These are phyloP conservation scores for Russula vinacea DNA, from an alignment of 768 basidiomycete genomes.

Conservation along the genomic window DNA sequence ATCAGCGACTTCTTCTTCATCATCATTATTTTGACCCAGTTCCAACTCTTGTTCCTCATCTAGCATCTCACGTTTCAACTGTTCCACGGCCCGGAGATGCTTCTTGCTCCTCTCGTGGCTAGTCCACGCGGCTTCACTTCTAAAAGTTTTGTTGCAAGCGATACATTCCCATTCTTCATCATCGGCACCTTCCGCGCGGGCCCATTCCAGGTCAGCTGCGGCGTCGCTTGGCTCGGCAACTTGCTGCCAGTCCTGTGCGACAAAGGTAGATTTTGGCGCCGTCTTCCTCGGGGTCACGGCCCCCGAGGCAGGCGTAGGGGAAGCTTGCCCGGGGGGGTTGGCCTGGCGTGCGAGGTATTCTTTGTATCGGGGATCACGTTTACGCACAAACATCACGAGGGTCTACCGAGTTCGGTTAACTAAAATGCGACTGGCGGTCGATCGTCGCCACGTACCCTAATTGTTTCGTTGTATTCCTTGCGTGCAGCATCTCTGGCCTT, in stretches of 20 bases:
- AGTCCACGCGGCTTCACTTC: constrained; percentile 90
- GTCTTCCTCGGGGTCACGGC: constrained; percentile 37
- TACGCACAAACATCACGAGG: constrained; percentile 70
- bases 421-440: not conserved
- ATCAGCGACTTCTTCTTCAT: constrained; percentile 17
- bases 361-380: constrained; percentile 88
- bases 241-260: constrained; percentile 92
- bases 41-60: constrained; percentile 66
- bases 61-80: constrained; percentile 71
- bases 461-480: constrained; percentile 88
- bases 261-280: constrained; percentile 45
- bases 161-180: constrained; percentile 91
- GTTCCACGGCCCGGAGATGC: constrained; percentile 84
- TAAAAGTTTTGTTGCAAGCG: constrained; percentile 86
- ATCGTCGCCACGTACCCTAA: constrained; percentile 55
- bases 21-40: constrained; percentile 5
- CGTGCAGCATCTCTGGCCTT: constrained; percentile 84
- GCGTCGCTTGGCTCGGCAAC: constrained; percentile 42
- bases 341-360: constrained; percentile 50
- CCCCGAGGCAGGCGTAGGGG: constrained; percentile 26
- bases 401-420: constrained; percentile 44
- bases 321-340: constrained; percentile 38
- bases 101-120: constrained; percentile 96
- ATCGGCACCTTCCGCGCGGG: constrained; percentile 63
- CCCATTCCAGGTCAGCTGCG: constrained; percentile 72